phyloP scores from a whole-genome alignment of 2,329 filamentous ascomycete species.

The Setomelanomma holmii region DNA sequence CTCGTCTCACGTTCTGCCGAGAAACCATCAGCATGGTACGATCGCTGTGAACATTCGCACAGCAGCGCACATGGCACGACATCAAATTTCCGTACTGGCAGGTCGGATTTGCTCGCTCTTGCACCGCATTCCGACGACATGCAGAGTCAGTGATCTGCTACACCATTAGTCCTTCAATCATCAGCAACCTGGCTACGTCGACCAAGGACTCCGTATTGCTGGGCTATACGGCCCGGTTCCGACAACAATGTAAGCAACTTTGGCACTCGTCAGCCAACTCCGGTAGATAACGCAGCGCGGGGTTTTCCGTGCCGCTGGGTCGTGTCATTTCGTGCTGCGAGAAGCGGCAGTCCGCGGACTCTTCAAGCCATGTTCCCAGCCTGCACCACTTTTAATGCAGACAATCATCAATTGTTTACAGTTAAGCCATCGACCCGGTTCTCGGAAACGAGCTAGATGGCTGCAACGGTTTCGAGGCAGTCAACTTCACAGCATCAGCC shows the following conservation, averaged over 20 bases:
- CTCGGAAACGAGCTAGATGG: background rate
- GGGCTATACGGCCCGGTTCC: slow-evolving; percentile 1
- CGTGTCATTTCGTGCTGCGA: background rate
- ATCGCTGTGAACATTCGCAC: slow-evolving; percentile 1
- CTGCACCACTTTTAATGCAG: background rate
- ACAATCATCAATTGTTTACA: background rate
- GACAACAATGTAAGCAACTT: slow-evolving; percentile 6
- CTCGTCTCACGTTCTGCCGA: too few species aligned
- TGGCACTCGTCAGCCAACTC: slow-evolving; percentile 14
- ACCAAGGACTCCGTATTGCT: background rate
- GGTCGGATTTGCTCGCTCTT: slow-evolving; percentile 8
- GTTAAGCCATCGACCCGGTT: too few species aligned
- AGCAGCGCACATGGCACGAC: background rate
- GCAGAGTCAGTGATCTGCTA: slow-evolving; percentile 1
- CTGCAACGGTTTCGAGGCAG: background rate
- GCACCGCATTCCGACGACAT: slow-evolving; percentile 1
- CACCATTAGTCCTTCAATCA: background rate
- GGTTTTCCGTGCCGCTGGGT: slow-evolving; percentile 11
- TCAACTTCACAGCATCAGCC: background rate
- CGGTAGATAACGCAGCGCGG: slow-evolving; percentile 14
- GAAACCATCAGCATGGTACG: slow-evolving; percentile 1
- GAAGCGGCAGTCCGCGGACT: slow-evolving; percentile 1
- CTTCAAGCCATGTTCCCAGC: background rate
- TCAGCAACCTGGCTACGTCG: background rate
- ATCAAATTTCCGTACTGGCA: background rate